These are phyloP conservation scores for Neopestalotiopsis sp. DNA, from an alignment of 2,329 filamentous ascomycete species.

Conservation along the genomic window DNA sequence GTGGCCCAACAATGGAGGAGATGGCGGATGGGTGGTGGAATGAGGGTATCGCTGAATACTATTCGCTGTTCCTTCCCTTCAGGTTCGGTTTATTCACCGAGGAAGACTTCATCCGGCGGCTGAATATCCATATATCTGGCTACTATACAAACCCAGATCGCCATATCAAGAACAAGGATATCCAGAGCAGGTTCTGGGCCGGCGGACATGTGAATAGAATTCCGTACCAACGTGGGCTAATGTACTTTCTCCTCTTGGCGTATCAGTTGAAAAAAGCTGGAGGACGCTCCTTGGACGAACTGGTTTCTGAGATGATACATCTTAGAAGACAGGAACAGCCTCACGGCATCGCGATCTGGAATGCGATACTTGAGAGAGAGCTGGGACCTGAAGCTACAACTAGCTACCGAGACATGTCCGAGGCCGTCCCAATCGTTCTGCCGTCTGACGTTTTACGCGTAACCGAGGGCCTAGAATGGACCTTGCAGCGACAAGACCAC, in stretches of 20 bases:
- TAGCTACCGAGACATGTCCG: background rate
- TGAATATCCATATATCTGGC: background rate
- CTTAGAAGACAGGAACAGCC: background rate
- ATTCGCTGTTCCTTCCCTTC: background rate
- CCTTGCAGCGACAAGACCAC: background rate
- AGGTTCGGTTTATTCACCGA: background rate
- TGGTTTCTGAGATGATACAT: background rate
- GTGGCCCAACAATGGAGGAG: background rate
- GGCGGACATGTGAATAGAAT: background rate
- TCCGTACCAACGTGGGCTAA: background rate
- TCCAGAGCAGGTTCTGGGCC: background rate
- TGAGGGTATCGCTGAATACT: conserved; percentile 4
- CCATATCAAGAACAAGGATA: background rate
- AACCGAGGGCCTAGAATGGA: background rate
- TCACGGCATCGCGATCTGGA: background rate
- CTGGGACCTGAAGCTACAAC: background rate
- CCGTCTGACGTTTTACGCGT: background rate
- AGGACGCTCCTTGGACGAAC: background rate
- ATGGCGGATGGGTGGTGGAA: conserved; percentile 4
- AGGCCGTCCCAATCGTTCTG: background rate
- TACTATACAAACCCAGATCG: conserved; percentile 2
- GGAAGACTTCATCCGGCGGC: background rate
- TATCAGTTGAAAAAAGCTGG: background rate
- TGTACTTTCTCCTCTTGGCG: background rate
- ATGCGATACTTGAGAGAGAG: background rate